Conservation (phyloP, 208 protist genomes). For the Leptomonas seymouri region DNA sequence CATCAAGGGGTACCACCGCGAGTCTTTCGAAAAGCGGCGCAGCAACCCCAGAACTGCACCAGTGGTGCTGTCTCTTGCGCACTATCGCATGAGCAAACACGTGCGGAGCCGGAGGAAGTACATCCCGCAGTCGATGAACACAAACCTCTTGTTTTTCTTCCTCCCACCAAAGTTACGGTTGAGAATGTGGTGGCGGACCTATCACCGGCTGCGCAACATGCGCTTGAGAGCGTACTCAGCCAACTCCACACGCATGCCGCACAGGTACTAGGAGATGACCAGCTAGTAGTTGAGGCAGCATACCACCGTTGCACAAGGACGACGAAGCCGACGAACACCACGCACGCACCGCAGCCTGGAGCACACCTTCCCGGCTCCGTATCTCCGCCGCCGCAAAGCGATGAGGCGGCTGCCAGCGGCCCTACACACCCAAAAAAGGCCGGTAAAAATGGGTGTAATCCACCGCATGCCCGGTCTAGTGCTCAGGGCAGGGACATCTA, state of each 20-base stretch:
- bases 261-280: background rate
- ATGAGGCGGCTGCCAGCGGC: background rate
- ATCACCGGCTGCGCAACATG: constrained; percentile 18
- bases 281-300: background rate
- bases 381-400: background rate
- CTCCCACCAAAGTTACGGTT: background rate
- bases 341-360: background rate
- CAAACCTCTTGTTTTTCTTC: background rate
- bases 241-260: constrained; percentile 10
- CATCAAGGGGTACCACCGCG: background rate
- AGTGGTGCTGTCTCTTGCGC: background rate
- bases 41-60: background rate
- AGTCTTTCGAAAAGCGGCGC: background rate
- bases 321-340: background rate
- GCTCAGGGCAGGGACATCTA: background rate
- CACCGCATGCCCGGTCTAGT: background rate
- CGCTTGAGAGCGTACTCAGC: constrained; percentile 13
- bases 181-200: constrained; percentile 2
- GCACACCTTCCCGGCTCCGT: background rate
- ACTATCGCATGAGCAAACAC: background rate
- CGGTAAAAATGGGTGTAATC: background rate
- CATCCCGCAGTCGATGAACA: background rate
- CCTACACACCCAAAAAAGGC: background rate
- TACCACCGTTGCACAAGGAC: too few relatives aligned
- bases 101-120: background rate